These are phyloP conservation scores for Hypoxylon fragiforme DNA, from an alignment of 495 filamentous ascomycete species.

Conservation along the genomic window DNA sequence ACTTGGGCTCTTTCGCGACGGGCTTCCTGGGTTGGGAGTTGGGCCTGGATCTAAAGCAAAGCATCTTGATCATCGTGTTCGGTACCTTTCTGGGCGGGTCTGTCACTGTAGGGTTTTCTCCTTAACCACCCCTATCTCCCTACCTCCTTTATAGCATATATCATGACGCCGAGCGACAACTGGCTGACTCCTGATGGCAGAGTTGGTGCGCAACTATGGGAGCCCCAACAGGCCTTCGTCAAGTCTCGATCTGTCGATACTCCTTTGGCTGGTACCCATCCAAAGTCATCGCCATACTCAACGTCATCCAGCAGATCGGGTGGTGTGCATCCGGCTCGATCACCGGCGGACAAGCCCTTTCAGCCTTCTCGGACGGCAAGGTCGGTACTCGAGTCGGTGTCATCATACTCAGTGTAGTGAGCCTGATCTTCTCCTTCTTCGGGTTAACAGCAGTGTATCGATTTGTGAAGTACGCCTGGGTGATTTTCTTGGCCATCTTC, in stretches of 20 bases:
- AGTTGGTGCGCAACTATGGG: conserved; percentile 55
- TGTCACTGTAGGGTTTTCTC: conserved; percentile 49
- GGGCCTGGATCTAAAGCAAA: conserved; percentile 53
- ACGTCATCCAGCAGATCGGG: conserved; percentile 53
- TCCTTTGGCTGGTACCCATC: conserved; percentile 60
- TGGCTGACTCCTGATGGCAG: neutral
- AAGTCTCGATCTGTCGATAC: conserved; percentile 58
- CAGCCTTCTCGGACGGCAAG: conserved; percentile 52
- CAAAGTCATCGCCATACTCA: conserved; percentile 54
- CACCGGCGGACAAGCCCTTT: conserved; percentile 53
- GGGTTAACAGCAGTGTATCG: conserved; percentile 50
- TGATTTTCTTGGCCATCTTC: conserved; percentile 60
- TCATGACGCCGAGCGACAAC: no score
- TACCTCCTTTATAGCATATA: no score
- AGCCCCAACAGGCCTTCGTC: conserved; percentile 54
- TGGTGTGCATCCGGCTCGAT: conserved; percentile 53
- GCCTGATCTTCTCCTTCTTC: conserved; percentile 50
- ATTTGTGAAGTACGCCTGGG: conserved; percentile 50
- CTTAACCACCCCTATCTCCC: no score
- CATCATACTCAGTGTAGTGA: conserved; percentile 48
- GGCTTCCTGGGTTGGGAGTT: conserved; percentile 55
- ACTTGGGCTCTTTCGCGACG: conserved; percentile 57
- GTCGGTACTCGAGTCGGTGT: conserved; percentile 53
- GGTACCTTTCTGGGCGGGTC: conserved; percentile 50
- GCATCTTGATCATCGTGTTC: conserved; percentile 55